Percentiles rank a stretch among this genome's conserved stretches.
phyloP scores from a whole-genome alignment of 805 yeast species.

The Sporopachydermia lactativora region DNA sequence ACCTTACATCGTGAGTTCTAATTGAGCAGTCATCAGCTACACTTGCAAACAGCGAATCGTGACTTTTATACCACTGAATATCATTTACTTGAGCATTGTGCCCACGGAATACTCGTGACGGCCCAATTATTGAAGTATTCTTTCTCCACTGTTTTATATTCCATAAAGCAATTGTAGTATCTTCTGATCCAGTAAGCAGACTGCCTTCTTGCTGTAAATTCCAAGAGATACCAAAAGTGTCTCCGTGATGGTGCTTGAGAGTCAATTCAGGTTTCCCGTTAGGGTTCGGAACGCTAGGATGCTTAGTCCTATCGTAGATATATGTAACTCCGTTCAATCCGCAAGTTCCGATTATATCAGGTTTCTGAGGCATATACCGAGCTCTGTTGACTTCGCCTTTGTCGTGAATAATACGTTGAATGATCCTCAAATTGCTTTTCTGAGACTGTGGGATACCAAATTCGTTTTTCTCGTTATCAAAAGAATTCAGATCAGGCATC shows the following conservation, averaged over 20 bases:
- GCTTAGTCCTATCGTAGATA: slow-evolving; percentile 76
- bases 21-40: slow-evolving; percentile 52
- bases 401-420: slow-evolving; percentile 49
- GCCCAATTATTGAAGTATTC: slow-evolving; percentile 16
- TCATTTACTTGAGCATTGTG: slow-evolving; percentile 51
- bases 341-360: slow-evolving; percentile 63
- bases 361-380: slow-evolving; percentile 72
- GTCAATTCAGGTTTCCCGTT: slow-evolving; percentile 35
- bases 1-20: slow-evolving; percentile 41
- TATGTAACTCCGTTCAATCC: slow-evolving; percentile 51
- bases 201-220: slow-evolving; percentile 46
- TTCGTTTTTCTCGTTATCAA: slow-evolving; percentile 22
- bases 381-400: slow-evolving; percentile 61
- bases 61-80: slow-evolving; percentile 51
- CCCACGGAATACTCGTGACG: slow-evolving; percentile 12
- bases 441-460: slow-evolving; percentile 19
- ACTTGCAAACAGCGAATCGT: slow-evolving; percentile 43
- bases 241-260: slow-evolving; percentile 30
- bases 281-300: slow-evolving; percentile 33
- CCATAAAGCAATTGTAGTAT: slow-evolving; percentile 52
- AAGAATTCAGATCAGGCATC: slow-evolving; percentile 20
- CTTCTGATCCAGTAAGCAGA: slow-evolving; percentile 45
- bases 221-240: slow-evolving; percentile 69
- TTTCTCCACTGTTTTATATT: slow-evolving; percentile 36
- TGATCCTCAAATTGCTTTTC: slow-evolving; percentile 23